Conservation (phyloP, 2,329 filamentous ascomycete genomes). For the Madurella fahalii region DNA sequence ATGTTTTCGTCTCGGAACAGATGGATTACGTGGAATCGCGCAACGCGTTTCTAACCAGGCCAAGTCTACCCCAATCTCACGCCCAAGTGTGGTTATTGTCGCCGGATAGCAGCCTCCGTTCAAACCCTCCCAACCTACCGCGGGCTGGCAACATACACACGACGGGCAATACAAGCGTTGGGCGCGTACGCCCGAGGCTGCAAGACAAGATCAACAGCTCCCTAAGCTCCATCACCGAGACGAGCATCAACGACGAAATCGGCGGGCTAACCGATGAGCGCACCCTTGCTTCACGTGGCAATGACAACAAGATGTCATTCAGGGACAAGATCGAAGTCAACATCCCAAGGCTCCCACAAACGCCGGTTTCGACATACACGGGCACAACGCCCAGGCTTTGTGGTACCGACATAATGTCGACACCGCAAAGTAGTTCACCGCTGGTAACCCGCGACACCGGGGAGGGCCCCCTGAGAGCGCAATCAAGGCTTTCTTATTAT, state of each 20-base stretch:
- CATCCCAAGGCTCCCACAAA: constrained; percentile 29
- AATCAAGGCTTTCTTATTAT: constrained; percentile 12
- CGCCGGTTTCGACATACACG: constrained; percentile 24
- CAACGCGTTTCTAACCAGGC: neutral
- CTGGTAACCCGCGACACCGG: constrained; percentile 1
- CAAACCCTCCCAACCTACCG: neutral
- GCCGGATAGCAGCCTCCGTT: neutral
- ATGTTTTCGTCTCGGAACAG: constrained; percentile 12
- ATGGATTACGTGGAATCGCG: constrained; percentile 13
- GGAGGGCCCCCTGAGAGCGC: constrained; percentile 3
- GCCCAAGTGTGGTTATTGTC: constrained; percentile 11
- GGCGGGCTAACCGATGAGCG: constrained; percentile 14
- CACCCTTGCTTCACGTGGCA: constrained; percentile 19
- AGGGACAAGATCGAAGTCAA: constrained; percentile 29
- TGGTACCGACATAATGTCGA: neutral
- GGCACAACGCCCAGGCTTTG: neutral
- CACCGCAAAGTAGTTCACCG: neutral
- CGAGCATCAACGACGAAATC: constrained; percentile 25
- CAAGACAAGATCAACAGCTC: constrained; percentile 14
- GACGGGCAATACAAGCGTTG: neutral
- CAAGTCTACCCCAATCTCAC: constrained; percentile 1
- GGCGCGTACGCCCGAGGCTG: neutral
- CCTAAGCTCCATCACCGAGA: constrained; percentile 25
- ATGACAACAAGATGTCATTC: constrained; percentile 25
- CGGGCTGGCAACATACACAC: neutral